Base-by-base conservation (phyloP, 2,329 filamentous ascomycete species). In the Aspergillus oerlinghausenensis region DNA sequence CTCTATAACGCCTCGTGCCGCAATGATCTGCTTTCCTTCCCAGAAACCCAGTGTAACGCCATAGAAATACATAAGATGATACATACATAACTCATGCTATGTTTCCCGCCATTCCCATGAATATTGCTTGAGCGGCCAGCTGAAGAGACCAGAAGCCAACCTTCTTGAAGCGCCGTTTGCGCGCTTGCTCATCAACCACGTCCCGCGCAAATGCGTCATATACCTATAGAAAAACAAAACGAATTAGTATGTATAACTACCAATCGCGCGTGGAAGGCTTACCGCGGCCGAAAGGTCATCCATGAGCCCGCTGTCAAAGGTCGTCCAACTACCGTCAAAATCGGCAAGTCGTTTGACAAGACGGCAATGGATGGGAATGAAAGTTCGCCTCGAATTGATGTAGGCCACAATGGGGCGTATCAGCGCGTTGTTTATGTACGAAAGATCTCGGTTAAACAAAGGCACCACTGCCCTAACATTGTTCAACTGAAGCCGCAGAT, bases 391-490 rank as follows among this genome's bases (percentile, higher is more conserved):
- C 45, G 91, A 90, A 75, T 99, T 99, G 75, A 99, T 97, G 73
- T 97, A 99, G 6, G 94, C 94, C 43, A 99, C 92, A 59, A 99
- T 99, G 17, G 94, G 94, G 4, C 94, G 86, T 38, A 97, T 90
- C 4, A 97, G 85, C 1, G 94, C 92, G 72, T 96, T 95, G 75
- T 97, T 97, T 67, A 97, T 89, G 72, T 97, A 99, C 0, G 91
- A 95, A 50, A 97, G 84, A 69, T 97, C 89, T 17, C 85, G 88
- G 1, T 89, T 96, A 77, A 99, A 97, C 51, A 97, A 83, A 0
- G 94, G 94, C 1, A 99, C 92, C 2, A 89, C 88, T 28, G 94
- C 94, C 64, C 92, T 90, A 48, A 97, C 92, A 63, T 97, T 91
- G 76, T 97, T 97, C 60, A 99, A 84, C 69, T 97, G 89, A 59